phyloP scores from a whole-genome alignment of 345 rosid genomes.

The Rhizophora mangle region DNA sequence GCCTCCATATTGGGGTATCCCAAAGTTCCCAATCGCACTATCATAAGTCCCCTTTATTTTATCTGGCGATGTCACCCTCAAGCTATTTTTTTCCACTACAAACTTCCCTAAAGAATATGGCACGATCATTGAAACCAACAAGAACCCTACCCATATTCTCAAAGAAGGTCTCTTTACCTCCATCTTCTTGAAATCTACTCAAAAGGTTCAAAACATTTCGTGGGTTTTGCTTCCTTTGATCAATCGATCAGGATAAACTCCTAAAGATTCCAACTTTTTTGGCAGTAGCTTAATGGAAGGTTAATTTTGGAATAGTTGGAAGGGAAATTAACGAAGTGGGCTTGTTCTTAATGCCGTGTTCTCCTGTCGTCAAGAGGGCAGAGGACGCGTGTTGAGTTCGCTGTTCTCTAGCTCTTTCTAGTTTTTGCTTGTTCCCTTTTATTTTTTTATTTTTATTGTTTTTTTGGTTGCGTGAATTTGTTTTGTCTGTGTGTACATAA shows the following conservation, averaged over 20 bases:
- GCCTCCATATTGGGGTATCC: constrained; percentile 98
- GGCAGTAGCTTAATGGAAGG: not conserved
- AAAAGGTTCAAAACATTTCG: not conserved
- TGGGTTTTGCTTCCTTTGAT: constrained; percentile 11
- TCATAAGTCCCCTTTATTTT: constrained; percentile 80
- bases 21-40: constrained; percentile 95
- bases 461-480: too few relatives aligned
- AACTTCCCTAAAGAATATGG: constrained; percentile 44
- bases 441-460: too few relatives aligned
- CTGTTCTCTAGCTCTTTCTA: too few relatives aligned
- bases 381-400: too few relatives aligned
- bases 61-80: constrained; percentile 86
- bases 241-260: constrained; percentile 10
- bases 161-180: constrained; percentile 11
- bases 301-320: not conserved
- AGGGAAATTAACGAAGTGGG: not conserved
- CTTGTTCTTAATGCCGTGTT: too few relatives aligned
- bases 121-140: constrained; percentile 25
- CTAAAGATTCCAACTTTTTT: constrained; percentile 2
- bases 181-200: constrained; percentile 3
- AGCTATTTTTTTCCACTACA: constrained; percentile 96
- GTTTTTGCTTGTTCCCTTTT: too few relatives aligned
- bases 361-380: not conserved
- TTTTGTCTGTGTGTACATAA: too few relatives aligned
- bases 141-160: constrained; percentile 30